phyloP scores from a whole-genome alignment of 2,329 filamentous ascomycete species.

The Lachnellula willkommii region DNA sequence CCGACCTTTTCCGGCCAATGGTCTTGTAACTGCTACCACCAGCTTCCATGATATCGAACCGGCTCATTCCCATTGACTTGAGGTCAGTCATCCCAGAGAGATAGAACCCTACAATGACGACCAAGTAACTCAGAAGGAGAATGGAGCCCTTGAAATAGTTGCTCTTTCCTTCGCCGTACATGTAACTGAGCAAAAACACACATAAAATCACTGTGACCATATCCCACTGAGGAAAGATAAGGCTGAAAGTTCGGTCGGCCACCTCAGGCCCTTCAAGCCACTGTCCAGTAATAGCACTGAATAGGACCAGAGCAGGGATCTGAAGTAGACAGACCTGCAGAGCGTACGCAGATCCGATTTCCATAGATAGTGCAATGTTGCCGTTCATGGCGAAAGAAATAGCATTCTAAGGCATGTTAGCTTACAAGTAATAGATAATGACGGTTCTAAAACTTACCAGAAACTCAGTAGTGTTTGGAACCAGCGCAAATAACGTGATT shows the following conservation, averaged over 20 bases:
- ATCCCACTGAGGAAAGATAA: slow-evolving; percentile 98
- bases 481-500: slow-evolving; percentile 91
- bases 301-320: slow-evolving; percentile 86
- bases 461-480: slow-evolving; percentile 98
- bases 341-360: slow-evolving; percentile 95
- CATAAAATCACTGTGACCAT: slow-evolving; percentile 96
- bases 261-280: slow-evolving; percentile 51
- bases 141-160: slow-evolving; percentile 99
- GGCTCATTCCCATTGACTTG: slow-evolving; percentile 27
- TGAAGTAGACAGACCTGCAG: slow-evolving; percentile 93
- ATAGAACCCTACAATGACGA: slow-evolving; percentile 88
- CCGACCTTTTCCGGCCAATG: slow-evolving; percentile 27
- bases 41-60: slow-evolving; percentile 32
- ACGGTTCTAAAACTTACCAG: slow-evolving; percentile 52
- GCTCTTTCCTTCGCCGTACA: slow-evolving; percentile 98
- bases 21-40: slow-evolving; percentile 30
- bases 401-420: slow-evolving; percentile 57
- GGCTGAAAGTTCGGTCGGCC: slow-evolving; percentile 64
- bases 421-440: background rate
- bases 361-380: slow-evolving; percentile 97
- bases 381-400: slow-evolving; percentile 99
- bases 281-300: slow-evolving; percentile 68
- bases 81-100: slow-evolving; percentile 55
- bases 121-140: slow-evolving; percentile 84
- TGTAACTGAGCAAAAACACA: slow-evolving; percentile 93